Percentiles rank a stretch among this genome's conserved stretches.
Conservation (phyloP, 2,329 filamentous ascomycete species). For the Exophiala spinifera region DNA sequence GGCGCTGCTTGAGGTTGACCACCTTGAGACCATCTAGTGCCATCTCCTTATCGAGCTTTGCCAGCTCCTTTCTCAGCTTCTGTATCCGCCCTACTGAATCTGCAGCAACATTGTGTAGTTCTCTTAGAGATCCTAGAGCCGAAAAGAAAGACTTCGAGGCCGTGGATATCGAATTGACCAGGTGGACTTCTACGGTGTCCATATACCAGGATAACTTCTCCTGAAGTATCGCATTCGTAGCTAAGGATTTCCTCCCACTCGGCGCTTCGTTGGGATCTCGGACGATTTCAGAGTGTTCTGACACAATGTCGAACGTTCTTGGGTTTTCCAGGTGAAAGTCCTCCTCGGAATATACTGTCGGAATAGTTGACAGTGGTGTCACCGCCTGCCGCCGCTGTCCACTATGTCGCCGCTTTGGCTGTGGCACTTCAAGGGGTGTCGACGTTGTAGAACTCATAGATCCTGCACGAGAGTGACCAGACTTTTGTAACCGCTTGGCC, state of each 20-base stretch:
- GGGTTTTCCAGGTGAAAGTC: conserved; percentile 95
- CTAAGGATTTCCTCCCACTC: conserved; percentile 72
- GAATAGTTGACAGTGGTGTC: conserved; percentile 87
- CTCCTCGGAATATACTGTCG: conserved; percentile 89
- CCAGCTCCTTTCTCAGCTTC: conserved; percentile 71
- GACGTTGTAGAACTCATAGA: conserved; percentile 44
- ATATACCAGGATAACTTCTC: conserved; percentile 99
- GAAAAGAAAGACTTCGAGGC: conserved; percentile 96
- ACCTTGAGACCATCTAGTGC: conserved; percentile 81
- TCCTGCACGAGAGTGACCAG: conserved; percentile 35
- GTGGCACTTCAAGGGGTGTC: conserved; percentile 50
- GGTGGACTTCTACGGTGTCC: conserved; percentile 96
- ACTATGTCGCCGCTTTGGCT: conserved; percentile 49
- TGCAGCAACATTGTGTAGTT: conserved; percentile 86
- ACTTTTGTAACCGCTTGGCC: conserved; percentile 43
- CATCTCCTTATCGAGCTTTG: conserved; percentile 80
- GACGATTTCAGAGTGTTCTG: conserved; percentile 95
- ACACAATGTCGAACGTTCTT: conserved; percentile 92
- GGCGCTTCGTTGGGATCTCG: conserved; percentile 58
- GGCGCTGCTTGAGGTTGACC: conserved; percentile 73
- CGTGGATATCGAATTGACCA: conserved; percentile 93
- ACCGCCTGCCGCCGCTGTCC: conserved; percentile 64
- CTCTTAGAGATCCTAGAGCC: conserved; percentile 82
- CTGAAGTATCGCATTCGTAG: conserved; percentile 94
- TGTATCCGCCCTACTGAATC: conserved; percentile 88